These are phyloP conservation scores for Mollisiaceae sp. DNA, from an alignment of 2,329 filamentous ascomycete species.

Conservation along the genomic window DNA sequence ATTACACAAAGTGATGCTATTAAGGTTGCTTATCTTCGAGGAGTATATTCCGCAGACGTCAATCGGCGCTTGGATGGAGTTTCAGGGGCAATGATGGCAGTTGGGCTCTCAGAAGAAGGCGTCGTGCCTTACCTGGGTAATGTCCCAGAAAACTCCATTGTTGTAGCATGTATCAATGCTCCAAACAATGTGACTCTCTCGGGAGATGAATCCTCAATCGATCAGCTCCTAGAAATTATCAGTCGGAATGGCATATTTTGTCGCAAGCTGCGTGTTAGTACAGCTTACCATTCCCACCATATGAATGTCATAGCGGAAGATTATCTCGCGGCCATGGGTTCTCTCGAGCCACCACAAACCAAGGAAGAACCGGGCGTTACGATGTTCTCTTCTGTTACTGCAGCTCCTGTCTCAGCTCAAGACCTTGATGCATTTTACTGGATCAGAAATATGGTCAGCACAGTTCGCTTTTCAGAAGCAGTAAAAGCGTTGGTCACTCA, in stretches of 20 bases:
- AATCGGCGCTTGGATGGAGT: conserved; percentile 1
- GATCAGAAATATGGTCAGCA: conserved; percentile 50
- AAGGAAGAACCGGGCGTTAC: neutral
- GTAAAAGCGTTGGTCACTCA: conserved; percentile 11
- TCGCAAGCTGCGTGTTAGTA: conserved; percentile 43
- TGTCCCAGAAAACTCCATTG: conserved; percentile 21
- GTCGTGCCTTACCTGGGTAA: conserved; percentile 13
- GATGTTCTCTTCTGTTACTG: conserved; percentile 52
- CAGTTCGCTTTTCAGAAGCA: conserved; percentile 46
- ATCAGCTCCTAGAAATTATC: conserved; percentile 17
- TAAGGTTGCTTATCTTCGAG: conserved; percentile 38
- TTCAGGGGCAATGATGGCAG: conserved; percentile 58
- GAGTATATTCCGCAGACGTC: conserved; percentile 13
- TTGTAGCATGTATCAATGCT: conserved; percentile 43
- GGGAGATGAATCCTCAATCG: conserved; percentile 27
- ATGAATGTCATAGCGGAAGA: conserved; percentile 39
- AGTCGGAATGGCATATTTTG: conserved; percentile 38
- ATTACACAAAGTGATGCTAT: conserved; percentile 38
- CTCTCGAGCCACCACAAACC: neutral
- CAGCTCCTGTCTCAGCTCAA: conserved; percentile 22
- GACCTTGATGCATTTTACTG: conserved; percentile 47
- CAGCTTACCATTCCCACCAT: conserved; percentile 48
- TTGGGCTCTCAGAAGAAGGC: conserved; percentile 41
- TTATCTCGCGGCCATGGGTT: conserved; percentile 24
- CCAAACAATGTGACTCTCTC: conserved; percentile 33